Evolutionary conservation across 345 rosid genomes (phyloP).

Genomic region (Eucalyptus curtisii): DNA sequence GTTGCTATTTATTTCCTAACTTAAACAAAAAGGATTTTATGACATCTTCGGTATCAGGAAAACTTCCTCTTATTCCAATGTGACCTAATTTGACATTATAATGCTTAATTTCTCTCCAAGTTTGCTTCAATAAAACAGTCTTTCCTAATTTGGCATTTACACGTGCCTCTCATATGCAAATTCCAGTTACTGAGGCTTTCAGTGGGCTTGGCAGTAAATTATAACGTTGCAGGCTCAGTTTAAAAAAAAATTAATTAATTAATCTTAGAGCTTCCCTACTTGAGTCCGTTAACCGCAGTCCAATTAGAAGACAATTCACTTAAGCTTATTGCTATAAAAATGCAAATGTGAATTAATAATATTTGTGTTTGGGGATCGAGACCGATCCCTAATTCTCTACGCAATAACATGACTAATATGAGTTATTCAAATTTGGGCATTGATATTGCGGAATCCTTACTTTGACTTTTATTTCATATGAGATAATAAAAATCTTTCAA

Average conservation of each 20-base stretch:
- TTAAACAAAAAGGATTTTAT: neutral
- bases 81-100: neutral
- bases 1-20: neutral
- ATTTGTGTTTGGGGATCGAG: neutral
- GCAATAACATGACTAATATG: neutral
- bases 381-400: neutral
- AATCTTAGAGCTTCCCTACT: neutral
- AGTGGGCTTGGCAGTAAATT: neutral
- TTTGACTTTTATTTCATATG: neutral
- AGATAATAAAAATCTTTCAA: neutral
- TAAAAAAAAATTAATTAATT: fast-evolving
- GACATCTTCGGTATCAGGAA: neutral
- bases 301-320: neutral
- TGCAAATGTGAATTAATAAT: neutral
- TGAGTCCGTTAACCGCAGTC: neutral
- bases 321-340: neutral
- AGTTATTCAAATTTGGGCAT: neutral
- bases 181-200: neutral
- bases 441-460: neutral
- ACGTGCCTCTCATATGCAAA: neutral
- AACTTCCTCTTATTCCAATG: neutral
- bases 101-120: neutral
- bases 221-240: neutral
- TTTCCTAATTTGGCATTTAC: neutral
- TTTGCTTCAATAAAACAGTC: neutral